Percentiles rank a stretch among this genome's conserved stretches.
These are phyloP conservation scores for Cryphonectria carpinicola DNA, from an alignment of 2,329 filamentous ascomycete species.

Conservation along the genomic window DNA sequence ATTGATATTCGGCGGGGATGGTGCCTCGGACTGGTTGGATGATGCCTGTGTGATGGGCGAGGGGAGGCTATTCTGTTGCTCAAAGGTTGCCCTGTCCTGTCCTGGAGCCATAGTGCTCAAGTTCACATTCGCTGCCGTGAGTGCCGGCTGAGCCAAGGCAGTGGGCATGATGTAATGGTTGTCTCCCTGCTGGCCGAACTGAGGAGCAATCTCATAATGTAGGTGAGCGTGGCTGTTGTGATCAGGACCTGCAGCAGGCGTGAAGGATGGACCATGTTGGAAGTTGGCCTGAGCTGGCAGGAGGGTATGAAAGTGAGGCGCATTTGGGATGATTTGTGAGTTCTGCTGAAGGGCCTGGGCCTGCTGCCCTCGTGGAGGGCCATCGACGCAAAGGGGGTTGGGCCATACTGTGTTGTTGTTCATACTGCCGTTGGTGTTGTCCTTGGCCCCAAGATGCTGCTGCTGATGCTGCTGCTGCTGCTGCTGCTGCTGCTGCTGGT, in stretches of 20 bases:
- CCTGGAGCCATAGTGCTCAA: background rate
- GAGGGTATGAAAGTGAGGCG: background rate
- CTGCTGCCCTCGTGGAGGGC: background rate
- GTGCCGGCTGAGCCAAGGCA: background rate
- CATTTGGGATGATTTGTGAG: background rate
- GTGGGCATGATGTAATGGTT: background rate
- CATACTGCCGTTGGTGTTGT: background rate
- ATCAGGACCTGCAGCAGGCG: background rate
- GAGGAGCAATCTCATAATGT: background rate
- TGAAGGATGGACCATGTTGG: background rate
- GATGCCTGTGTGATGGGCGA: slow-evolving; percentile 11
- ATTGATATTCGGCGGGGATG: background rate
- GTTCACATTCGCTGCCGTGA: background rate
- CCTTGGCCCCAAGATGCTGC: background rate
- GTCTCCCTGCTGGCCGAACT: slow-evolving; percentile 1
- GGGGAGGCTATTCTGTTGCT: slow-evolving; percentile 9
- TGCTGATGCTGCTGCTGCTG: background rate
- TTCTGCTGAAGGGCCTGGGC: background rate
- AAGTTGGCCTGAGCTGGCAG: background rate
- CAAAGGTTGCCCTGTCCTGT: background rate
- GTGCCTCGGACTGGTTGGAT: slow-evolving; percentile 7
- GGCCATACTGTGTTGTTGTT: background rate
- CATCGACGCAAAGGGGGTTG: background rate
- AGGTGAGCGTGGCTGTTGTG: slow-evolving; percentile 3
- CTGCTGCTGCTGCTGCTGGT: background rate